Conservation (phyloP, 768 basidiomycete species). For the Asterophora parasitica region DNA sequence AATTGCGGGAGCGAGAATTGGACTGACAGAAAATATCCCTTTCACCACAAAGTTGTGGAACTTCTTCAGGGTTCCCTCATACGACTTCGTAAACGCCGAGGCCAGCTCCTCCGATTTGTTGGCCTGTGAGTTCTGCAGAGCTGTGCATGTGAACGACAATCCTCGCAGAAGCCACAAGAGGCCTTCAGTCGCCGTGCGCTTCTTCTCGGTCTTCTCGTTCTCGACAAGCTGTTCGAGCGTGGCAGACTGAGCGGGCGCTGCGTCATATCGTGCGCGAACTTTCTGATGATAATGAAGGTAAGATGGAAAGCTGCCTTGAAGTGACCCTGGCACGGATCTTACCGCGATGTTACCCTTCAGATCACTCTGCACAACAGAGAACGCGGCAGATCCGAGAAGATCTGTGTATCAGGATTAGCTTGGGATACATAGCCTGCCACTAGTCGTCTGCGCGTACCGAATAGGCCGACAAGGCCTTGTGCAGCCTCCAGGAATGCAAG, state of each 20-base stretch:
- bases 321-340: conserved; percentile 21
- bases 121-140: conserved; percentile 66
- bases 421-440: not conserved
- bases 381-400: conserved; percentile 81
- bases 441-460: conserved; percentile 54
- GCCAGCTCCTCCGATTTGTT: conserved; percentile 63
- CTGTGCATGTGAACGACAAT: conserved; percentile 82
- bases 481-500: conserved; percentile 82
- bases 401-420: conserved; percentile 39
- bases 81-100: conserved; percentile 73
- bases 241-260: conserved; percentile 53
- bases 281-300: conserved; percentile 51
- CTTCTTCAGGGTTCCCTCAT: conserved; percentile 76
- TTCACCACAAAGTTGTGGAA: conserved; percentile 79
- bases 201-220: conserved; percentile 85
- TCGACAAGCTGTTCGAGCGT: conserved; percentile 83
- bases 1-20: not conserved
- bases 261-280: conserved; percentile 77
- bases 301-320: conserved; percentile 3
- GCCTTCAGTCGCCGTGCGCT: conserved; percentile 83
- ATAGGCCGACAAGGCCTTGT: conserved; percentile 82
- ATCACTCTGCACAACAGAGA: conserved; percentile 79
- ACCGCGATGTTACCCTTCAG: conserved; percentile 90
- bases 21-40: conserved; percentile 52
- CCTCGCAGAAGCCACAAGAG: conserved; percentile 93